phyloP scores from a whole-genome alignment of 768 basidiomycete genomes.

The Butyriboletus loyo region DNA sequence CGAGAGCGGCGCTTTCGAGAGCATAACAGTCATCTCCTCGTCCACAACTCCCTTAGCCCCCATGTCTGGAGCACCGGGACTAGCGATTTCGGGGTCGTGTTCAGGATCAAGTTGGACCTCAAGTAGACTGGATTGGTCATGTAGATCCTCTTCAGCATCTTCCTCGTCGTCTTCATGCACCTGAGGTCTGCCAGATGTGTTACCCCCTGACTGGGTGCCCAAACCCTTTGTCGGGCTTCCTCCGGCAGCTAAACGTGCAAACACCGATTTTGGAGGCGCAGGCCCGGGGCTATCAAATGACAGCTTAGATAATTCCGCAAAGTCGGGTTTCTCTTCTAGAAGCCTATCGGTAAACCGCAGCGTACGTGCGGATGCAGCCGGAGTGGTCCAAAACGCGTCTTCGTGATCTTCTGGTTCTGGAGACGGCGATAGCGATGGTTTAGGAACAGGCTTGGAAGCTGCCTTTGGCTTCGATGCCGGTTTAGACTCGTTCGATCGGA shows the following conservation, averaged over 20 bases:
- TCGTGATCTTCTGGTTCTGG: conserved; percentile 41
- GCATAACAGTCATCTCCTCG: conserved; percentile 32
- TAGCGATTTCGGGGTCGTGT: not conserved
- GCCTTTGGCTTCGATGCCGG: conserved; percentile 8
- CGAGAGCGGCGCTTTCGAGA: conserved; percentile 17
- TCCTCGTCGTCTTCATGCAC: not conserved
- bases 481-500: conserved; percentile 22
- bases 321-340: conserved; percentile 60
- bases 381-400: conserved; percentile 63
- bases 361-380: conserved; percentile 49
- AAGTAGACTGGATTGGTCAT: conserved; percentile 14
- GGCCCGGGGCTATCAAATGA: conserved; percentile 47
- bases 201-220: not conserved
- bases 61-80: not conserved
- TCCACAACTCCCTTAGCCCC: conserved; percentile 17
- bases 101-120: conserved; percentile 10
- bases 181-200: conserved; percentile 6
- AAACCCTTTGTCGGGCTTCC: conserved; percentile 7
- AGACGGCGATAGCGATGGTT: conserved; percentile 17
- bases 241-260: conserved; percentile 22
- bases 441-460: conserved; percentile 6
- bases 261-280: conserved; percentile 29
- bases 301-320: conserved; percentile 46
- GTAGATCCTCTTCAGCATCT: not conserved
- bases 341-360: conserved; percentile 63